These are phyloP conservation scores for Helotiales sp. DNA, from an alignment of 2,329 filamentous ascomycete genomes.

Conservation along the genomic window DNA sequence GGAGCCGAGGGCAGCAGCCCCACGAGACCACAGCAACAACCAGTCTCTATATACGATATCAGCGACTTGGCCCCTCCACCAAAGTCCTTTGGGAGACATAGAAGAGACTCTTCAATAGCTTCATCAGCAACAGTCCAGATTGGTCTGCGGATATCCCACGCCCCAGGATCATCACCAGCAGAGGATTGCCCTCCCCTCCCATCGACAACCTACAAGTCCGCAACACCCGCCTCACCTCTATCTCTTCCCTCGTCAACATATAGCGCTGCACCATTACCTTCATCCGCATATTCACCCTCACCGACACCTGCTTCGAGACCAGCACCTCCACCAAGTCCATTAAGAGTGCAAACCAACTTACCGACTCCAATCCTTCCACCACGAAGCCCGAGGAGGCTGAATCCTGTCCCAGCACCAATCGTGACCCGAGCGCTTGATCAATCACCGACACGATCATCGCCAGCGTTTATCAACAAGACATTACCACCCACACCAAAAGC, in stretches of 20 bases:
- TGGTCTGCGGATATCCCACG: conserved; percentile 64
- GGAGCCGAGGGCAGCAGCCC: conserved; percentile 12
- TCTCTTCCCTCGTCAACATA: conserved; percentile 1
- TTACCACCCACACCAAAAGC: conserved; percentile 24
- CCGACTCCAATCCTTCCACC: neutral
- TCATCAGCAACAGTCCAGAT: conserved; percentile 73
- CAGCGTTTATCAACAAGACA: conserved; percentile 19
- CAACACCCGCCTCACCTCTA: conserved; percentile 4
- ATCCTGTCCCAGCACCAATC: conserved; percentile 6
- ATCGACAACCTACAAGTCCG: conserved; percentile 38
- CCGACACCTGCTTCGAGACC: neutral
- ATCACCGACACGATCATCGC: conserved; percentile 1
- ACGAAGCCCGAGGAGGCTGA: conserved; percentile 4
- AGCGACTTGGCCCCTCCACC: conserved; percentile 31
- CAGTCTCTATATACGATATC: conserved; percentile 33
- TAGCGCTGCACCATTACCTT: conserved; percentile 5
- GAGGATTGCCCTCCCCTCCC: conserved; percentile 25
- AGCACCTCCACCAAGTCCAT: conserved; percentile 1
- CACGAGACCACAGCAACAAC: conserved; percentile 13
- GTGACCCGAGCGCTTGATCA: conserved; percentile 5
- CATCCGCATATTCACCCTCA: conserved; percentile 14
- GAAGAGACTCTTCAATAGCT: conserved; percentile 59
- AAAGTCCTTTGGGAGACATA: conserved; percentile 28
- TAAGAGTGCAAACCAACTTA: conserved; percentile 15
- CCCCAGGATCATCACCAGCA: conserved; percentile 26